Evolutionary conservation across 306 rosid genomes (phyloP), one percentile per base, ranked within the genome.

Genomic region (Malus orientalis): DNA sequence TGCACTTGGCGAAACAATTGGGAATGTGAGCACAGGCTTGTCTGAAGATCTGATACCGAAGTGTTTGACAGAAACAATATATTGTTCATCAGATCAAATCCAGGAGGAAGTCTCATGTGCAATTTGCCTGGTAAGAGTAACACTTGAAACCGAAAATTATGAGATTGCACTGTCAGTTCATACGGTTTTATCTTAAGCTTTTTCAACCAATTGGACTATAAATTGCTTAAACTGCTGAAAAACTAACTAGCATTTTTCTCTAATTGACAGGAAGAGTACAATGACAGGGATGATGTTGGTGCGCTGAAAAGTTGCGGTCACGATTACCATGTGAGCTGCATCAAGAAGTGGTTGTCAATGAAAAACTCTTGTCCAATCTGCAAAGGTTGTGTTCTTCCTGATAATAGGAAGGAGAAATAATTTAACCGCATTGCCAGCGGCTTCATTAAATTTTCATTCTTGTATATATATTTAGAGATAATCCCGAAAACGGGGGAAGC

Each of bases 1-100:
- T 59, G 93, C 93, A 33, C 89, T 92, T 40, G 96, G 96, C 8
- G 97, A 93, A 85, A 84, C 92, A 80, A 93, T 93, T 69, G 96
- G 96, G 74, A 84, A 75, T 64, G 96, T 93, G 62, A 90, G 77
- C 87, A 93, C 97, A 0, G 97, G 97, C 53, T 70, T 93, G 69
- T 83, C 96, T 10, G 96, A 88, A 78, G 91, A 89, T 69, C 61
- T 74, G 78, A n/a, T 90, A 70, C 69, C 85, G 11, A 87, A 93
- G 85, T 87, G 96, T 82, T 70, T 93, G 81, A 93, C 79, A 2
- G 96, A 93, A 84, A 87, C 92, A 51, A 86, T 93, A 76, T 85
- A 87, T 73, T 89, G 97, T 81, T 88, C 97, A 10, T 85, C 93
- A 3, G 93, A 90, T 66, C 94, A 63, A 74, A 68, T 70, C 60